Conservation (phyloP, 257 asterid genomes). For the Solanum dulcamara region DNA sequence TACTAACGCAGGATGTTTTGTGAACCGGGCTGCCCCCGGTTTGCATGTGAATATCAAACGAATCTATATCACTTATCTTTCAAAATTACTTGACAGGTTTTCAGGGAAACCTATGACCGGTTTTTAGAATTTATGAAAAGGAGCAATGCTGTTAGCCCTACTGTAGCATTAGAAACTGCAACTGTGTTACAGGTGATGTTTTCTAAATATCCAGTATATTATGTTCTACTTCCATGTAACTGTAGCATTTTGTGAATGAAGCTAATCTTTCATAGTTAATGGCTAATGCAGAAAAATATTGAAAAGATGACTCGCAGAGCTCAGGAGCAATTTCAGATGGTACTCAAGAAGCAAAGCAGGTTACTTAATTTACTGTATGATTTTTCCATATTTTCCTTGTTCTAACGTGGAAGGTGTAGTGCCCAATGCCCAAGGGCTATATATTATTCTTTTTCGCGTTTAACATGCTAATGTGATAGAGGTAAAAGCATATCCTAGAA, state of each 20-base stretch:
- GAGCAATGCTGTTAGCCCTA: constrained; percentile 92
- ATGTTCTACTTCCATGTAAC: neutral
- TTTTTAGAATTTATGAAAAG: constrained; percentile 71
- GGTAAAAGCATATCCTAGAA: neutral
- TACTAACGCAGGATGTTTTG: neutral
- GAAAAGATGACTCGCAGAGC: constrained; percentile 95
- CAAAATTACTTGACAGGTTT: constrained; percentile 34
- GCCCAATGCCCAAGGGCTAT: neutral
- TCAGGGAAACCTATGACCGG: constrained; percentile 83
- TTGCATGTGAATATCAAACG: neutral
- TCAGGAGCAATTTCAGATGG: constrained; percentile 98
- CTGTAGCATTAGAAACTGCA: constrained; percentile 94
- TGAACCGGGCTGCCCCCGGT: neutral
- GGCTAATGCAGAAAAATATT: constrained; percentile 62
- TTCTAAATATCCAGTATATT: neutral
- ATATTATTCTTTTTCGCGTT: neutral
- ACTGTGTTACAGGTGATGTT: constrained; percentile 77
- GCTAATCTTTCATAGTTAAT: constrained; percentile 22
- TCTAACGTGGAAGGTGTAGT: neutral
- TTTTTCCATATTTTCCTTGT: neutral
- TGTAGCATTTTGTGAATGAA: constrained; percentile 8
- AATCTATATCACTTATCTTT: neutral
- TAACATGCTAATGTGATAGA: neutral
- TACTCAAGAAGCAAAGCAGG: constrained; percentile 96
- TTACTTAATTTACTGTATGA: constrained; percentile 14